A percentile compares a stretch with the other conserved stretches of the same genome.
Conservation (phyloP, 2,329 filamentous ascomycete species). For the Cryphonectria carpinicola region DNA sequence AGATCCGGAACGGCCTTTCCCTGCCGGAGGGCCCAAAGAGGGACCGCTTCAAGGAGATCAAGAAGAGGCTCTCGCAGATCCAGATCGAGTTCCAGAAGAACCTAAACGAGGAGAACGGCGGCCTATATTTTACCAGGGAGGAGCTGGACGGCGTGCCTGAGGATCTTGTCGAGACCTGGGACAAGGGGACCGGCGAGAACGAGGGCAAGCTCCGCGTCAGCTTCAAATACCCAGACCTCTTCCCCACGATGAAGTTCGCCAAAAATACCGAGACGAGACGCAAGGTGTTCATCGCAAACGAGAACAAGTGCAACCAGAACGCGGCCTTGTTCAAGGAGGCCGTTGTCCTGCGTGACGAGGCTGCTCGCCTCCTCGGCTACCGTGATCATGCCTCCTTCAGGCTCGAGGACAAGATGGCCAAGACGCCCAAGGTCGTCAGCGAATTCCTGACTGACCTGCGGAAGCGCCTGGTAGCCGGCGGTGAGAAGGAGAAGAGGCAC, state of each 20-base stretch:
- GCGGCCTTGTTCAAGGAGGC: slow-evolving; percentile 75
- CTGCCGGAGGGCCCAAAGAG: slow-evolving; percentile 71
- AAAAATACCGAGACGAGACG: slow-evolving; percentile 70
- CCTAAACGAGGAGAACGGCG: slow-evolving; percentile 81
- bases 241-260: slow-evolving; percentile 78
- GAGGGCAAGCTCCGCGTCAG: slow-evolving; percentile 73
- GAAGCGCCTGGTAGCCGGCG: slow-evolving; percentile 68
- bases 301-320: slow-evolving; percentile 81
- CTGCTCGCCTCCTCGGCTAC: slow-evolving; percentile 76
- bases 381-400: slow-evolving; percentile 75
- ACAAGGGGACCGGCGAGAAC: slow-evolving; percentile 73
- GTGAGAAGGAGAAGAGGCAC: slow-evolving; percentile 69
- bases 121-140: slow-evolving; percentile 74
- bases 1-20: slow-evolving; percentile 72
- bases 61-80: slow-evolving; percentile 76
- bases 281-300: slow-evolving; percentile 72
- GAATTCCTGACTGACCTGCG: slow-evolving; percentile 74
- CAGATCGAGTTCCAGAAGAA: slow-evolving; percentile 78
- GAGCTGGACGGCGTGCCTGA: slow-evolving; percentile 76
- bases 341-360: slow-evolving; percentile 75
- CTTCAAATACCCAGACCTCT: slow-evolving; percentile 84
- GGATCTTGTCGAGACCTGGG: slow-evolving; percentile 68
- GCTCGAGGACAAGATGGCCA: slow-evolving; percentile 86
- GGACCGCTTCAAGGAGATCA: slow-evolving; percentile 84
- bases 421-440: slow-evolving; percentile 72